These are phyloP conservation scores for Oropetium thomaeum DNA, from an alignment of 176 grass and related monocot species.

Conservation along the genomic window DNA sequence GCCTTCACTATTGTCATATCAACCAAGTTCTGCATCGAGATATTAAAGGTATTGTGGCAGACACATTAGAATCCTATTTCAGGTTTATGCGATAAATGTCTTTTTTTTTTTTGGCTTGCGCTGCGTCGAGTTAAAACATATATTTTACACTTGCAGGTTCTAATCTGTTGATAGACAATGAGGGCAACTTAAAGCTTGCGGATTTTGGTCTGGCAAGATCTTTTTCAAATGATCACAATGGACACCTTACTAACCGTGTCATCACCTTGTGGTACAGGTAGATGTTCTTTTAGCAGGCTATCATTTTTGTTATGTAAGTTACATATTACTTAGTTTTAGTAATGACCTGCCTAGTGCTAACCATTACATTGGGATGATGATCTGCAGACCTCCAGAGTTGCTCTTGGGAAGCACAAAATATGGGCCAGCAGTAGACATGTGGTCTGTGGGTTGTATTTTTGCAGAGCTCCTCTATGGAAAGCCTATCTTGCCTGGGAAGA, in stretches of 20 bases:
- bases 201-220: slow-evolving; percentile 96
- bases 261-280: slow-evolving; percentile 98
- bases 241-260: slow-evolving; percentile 84
- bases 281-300: slow-evolving; percentile 9
- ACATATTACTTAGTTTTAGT: not conserved
- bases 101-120: not conserved
- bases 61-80: not conserved
- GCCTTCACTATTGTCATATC: slow-evolving; percentile 86
- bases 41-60: slow-evolving; percentile 69
- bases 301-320: slow-evolving; percentile 18
- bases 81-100: not conserved
- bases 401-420: slow-evolving; percentile 83
- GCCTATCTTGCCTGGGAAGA: slow-evolving; percentile 88
- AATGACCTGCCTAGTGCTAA: not conserved
- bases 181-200: slow-evolving; percentile 93
- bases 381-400: slow-evolving; percentile 82
- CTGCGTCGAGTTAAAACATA: not conserved
- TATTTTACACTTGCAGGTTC: slow-evolving; percentile 47
- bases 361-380: slow-evolving; percentile 25
- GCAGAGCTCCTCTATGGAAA: slow-evolving; percentile 88
- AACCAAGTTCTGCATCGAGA: slow-evolving; percentile 95
- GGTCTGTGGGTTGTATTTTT: slow-evolving; percentile 99
- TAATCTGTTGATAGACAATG: slow-evolving; percentile 95
- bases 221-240: slow-evolving; percentile 76
- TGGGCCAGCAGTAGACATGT: slow-evolving; percentile 92